Base-by-base conservation (phyloP, 345 rosid species). In the Hevea brasiliensis region DNA sequence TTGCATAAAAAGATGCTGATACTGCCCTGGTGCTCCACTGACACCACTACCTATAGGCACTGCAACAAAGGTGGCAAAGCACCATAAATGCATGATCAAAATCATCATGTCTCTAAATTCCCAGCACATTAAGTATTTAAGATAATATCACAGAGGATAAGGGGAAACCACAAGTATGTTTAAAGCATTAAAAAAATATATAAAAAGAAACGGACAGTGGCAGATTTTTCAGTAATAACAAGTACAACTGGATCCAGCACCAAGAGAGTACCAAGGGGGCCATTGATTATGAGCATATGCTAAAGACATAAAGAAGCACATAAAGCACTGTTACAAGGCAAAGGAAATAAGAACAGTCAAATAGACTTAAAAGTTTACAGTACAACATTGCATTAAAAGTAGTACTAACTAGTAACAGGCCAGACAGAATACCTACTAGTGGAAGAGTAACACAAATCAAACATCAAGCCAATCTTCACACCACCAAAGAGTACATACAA, bases 341-440 rank as follows among this genome's bases (percentile, higher is more conserved):
- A 35, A 65, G 40, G 55, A 27, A 7, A 18, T 13, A 23, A 42
- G 13, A 65, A 65, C 24, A 14, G 56, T 37, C 13, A 15, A 50
- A 65, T 40, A 48, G 41, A 45, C 18, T 6, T 56, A 24, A 32
- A 32, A 53, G 13, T 65, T 69, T 70, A 35, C 72, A 74, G 69
- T 21, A 53, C 65, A 59, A 32, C 48, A 50, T 14, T 26, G 67
- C 29, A 23, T 69, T 67, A n/a, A 47, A 61, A 71, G 44, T 58
- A 56, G 21, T 45, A 35, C 26, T 41, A 29, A 54, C 13, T 45
- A 35, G 35, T 48, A 29, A 35, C 64, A 74, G 40, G 60, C 68
- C 74, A 62, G 21, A 71, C 69, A 29, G 67, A 67, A 32, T n/a
- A 74, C 53, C 61, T 44, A 47, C 76, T 24, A 75, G 45, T n/a